Conservation (phyloP, 768 basidiomycete genomes). For the Naganishia friedmannii region DNA sequence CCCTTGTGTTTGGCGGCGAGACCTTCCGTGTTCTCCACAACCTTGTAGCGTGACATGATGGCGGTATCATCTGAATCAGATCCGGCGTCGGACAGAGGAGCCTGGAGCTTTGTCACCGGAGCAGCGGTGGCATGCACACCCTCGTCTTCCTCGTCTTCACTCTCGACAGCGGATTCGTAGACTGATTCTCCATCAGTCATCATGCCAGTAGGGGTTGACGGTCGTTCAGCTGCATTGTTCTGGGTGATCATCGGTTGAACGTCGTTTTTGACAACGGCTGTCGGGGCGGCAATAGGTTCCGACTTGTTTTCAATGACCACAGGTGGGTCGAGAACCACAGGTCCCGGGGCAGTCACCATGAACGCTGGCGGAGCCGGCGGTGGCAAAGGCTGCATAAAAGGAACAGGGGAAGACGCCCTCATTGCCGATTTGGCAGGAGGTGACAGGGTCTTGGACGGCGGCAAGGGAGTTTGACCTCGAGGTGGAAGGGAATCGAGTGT, state of each 20-base stretch:
- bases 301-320: slow-evolving; percentile 26
- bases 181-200: slow-evolving; percentile 42
- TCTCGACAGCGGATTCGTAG: slow-evolving; percentile 48
- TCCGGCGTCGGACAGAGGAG: slow-evolving; percentile 11
- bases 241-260: slow-evolving; percentile 31
- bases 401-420: slow-evolving; percentile 42
- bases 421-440: slow-evolving; percentile 50
- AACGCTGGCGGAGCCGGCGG: slow-evolving; percentile 38
- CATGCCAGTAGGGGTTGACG: slow-evolving; percentile 34
- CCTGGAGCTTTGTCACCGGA: background rate
- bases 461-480: slow-evolving; percentile 41
- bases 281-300: slow-evolving; percentile 27
- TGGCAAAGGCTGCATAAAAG: slow-evolving; percentile 21
- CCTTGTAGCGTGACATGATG: slow-evolving; percentile 36
- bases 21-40: slow-evolving; percentile 43
- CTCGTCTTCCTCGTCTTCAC: slow-evolving; percentile 33
- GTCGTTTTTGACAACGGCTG: slow-evolving; percentile 6
- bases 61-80: slow-evolving; percentile 30
- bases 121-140: background rate
- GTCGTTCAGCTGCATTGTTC: slow-evolving; percentile 26
- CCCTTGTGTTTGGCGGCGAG: slow-evolving; percentile 23
- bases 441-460: slow-evolving; percentile 41
- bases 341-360: slow-evolving; percentile 46
- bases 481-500: slow-evolving; percentile 11
- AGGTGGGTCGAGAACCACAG: slow-evolving; percentile 36